Conservation (phyloP, 805 yeast genomes). For the Zygosaccharomyces gambellarensis region DNA sequence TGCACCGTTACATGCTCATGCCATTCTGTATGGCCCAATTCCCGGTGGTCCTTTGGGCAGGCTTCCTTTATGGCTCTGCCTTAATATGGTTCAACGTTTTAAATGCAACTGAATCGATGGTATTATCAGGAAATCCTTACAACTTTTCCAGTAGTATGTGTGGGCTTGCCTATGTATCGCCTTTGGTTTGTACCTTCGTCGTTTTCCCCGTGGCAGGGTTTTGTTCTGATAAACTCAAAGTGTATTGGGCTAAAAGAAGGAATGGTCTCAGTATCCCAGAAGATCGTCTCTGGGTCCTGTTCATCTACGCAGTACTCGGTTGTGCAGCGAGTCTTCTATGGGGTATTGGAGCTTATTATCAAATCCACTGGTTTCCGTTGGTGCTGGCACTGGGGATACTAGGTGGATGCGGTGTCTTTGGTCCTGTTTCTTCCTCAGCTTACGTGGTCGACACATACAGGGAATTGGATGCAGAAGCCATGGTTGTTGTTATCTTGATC, state of each 20-base stretch:
- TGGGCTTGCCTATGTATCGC: constrained; percentile 52
- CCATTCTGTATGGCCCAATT: constrained; percentile 41
- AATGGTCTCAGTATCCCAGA: constrained; percentile 54
- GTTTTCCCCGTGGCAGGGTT: constrained; percentile 46
- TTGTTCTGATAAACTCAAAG: constrained; percentile 47
- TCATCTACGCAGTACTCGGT: constrained; percentile 44
- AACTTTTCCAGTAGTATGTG: constrained; percentile 43
- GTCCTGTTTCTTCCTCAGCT: constrained; percentile 47
- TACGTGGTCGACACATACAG: constrained; percentile 53
- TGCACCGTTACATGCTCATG: constrained; percentile 34
- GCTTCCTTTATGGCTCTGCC: constrained; percentile 47
- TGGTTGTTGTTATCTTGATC: constrained; percentile 52
- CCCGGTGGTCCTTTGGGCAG: constrained; percentile 59
- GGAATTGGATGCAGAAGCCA: constrained; percentile 48
- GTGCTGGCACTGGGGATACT: constrained; percentile 52
- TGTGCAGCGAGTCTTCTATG: constrained; percentile 54
- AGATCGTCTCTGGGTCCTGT: constrained; percentile 50
- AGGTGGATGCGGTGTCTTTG: constrained; percentile 52
- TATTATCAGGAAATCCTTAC: constrained; percentile 46
- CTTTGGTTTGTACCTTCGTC: constrained; percentile 44
- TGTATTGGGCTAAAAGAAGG: constrained; percentile 44
- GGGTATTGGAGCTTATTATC: constrained; percentile 59
- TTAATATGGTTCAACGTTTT: constrained; percentile 32
- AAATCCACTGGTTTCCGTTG: constrained; percentile 51
- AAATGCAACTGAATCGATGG: constrained; percentile 44